Base-by-base conservation (phyloP, 1,284 basidiomycete genomes). In the Sporisorium exsertum region DNA sequence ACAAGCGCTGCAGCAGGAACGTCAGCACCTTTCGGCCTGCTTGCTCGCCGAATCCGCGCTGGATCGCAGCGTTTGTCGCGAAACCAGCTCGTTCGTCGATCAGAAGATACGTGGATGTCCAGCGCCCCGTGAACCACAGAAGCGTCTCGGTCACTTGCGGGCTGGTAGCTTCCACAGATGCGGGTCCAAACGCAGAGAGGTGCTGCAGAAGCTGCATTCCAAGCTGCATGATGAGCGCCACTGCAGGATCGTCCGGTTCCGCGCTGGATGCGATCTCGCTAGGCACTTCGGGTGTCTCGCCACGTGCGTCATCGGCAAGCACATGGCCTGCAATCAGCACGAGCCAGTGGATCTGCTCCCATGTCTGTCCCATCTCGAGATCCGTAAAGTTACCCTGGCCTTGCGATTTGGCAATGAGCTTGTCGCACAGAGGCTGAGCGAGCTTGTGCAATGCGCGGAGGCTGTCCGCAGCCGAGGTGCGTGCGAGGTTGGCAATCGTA, bases 281-380 rank as follows among this genome's bases (percentile, higher is more conserved):
- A 0, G 83, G 81, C 5, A 79, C 57, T 20, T 69, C 59, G 20
- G 74, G 72, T 7, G 70, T 68, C 62, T 84, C 83, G 49, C 81
- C 79, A 5, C 52, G 55, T 8, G 70, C 57, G 20, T 75, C 64
- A 27, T 84, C 83, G 5, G 81, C 79, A 6, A 84, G 45, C 9
- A 81, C 55, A 29, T 83, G 77, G 1, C 77, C 83, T 3, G 64
- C 64, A 12, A 84, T 78, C 37, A 84, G 57, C 12, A 73, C 40
- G 22, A 81, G 62, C 83, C 81, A 83, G 53, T 84, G 81, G 10
- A 78, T 58, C 56, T 82, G 79, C 53, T 84, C 83, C 83, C 83
- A 84, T 3, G 53, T 47, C 56, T 73, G 76, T 3, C 76, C 79
- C 37, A 77, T 33, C 50, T 74, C 61, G 5, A 65, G 45, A 15